A percentile compares a stretch with the other conserved stretches of the same genome.
Conservation (phyloP, 495 filamentous ascomycete species). For the Hyaloscypha variabilis region DNA sequence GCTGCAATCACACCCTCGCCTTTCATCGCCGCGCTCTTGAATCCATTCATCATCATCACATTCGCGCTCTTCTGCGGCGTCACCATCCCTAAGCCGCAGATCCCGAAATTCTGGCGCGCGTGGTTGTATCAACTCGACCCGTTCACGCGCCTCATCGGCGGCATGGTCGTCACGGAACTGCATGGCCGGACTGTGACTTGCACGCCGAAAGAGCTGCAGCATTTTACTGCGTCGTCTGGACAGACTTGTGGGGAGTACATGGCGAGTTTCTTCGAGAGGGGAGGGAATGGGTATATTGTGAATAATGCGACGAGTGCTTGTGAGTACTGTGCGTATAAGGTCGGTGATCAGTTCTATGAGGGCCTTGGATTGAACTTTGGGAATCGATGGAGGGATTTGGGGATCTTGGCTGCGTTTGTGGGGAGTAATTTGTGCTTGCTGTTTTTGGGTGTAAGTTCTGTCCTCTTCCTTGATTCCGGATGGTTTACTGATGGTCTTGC, state of each 20-base stretch:
- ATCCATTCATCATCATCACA: conserved; percentile 65
- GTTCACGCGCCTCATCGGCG: conserved; percentile 80
- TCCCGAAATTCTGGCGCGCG: conserved; percentile 63
- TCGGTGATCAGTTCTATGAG: conserved; percentile 78
- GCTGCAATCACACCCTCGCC: conserved; percentile 74
- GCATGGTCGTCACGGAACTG: conserved; percentile 66
- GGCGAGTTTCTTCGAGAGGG: conserved; percentile 62
- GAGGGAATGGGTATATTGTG: conserved; percentile 72
- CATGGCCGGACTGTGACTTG: conserved; percentile 60
- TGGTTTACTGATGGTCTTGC: conserved; percentile 27
- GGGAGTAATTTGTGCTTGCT: conserved; percentile 77
- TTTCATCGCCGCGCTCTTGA: conserved; percentile 68
- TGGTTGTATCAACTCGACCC: conserved; percentile 83
- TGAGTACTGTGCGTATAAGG: conserved; percentile 75
- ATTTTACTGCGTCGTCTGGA: conserved; percentile 53
- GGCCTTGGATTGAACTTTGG: conserved; percentile 64
- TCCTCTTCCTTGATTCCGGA: conserved; percentile 4
- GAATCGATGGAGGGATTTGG: conserved; percentile 77
- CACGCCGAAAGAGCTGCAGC: conserved; percentile 58
- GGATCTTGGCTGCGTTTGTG: conserved; percentile 73
- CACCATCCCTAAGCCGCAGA: conserved; percentile 54
- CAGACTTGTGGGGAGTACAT: conserved; percentile 72
- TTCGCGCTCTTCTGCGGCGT: conserved; percentile 77
- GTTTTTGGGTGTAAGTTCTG: conserved; percentile 62
- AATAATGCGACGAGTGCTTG: conserved; percentile 63